These are phyloP conservation scores for Fusarium torreyae DNA, from an alignment of 2,329 filamentous ascomycete genomes.

Conservation along the genomic window DNA sequence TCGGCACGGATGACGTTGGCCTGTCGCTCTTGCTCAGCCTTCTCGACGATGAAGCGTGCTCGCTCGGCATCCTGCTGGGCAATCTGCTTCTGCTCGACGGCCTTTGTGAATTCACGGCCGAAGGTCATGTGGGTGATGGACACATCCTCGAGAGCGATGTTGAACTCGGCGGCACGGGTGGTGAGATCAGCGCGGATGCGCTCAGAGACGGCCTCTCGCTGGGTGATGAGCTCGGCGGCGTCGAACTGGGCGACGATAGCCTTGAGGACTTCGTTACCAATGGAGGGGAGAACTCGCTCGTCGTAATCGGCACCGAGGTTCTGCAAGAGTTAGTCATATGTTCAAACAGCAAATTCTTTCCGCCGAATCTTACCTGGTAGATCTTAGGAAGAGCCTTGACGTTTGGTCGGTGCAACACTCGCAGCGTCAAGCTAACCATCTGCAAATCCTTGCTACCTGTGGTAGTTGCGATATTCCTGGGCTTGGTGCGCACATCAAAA, in stretches of 20 bases:
- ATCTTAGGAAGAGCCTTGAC: conserved; percentile 95
- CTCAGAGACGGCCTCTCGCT: conserved; percentile 96
- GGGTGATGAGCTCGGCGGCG: conserved; percentile 97
- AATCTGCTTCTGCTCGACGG: conserved; percentile 99
- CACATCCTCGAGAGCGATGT: conserved; percentile 98
- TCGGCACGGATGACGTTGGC: conserved; percentile 98
- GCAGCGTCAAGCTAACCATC: conserved; percentile 98
- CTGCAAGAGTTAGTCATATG: conserved; percentile 62
- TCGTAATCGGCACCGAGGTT: conserved; percentile 98
- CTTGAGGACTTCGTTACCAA: conserved; percentile 99
- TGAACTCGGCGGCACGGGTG: conserved; percentile 95
- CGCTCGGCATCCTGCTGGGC: conserved; percentile 98
- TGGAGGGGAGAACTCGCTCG: conserved; percentile 96
- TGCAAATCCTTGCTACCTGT: conserved; percentile 99
- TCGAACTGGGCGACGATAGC: conserved; percentile 99
- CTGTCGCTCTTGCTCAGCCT: conserved; percentile 98
- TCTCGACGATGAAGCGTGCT: conserved; percentile 97
- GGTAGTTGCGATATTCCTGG: conserved; percentile 96
- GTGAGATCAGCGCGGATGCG: conserved; percentile 94
- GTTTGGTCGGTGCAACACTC: conserved; percentile 94
- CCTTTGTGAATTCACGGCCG: conserved; percentile 97
- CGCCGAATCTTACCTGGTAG: conserved; percentile 80
- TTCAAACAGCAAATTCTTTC: neutral
- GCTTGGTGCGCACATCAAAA: conserved; percentile 98
- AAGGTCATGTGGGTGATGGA: conserved; percentile 99